These are phyloP conservation scores for Rutstroemia sp. DNA, from an alignment of 2,329 filamentous ascomycete genomes.

Conservation along the genomic window DNA sequence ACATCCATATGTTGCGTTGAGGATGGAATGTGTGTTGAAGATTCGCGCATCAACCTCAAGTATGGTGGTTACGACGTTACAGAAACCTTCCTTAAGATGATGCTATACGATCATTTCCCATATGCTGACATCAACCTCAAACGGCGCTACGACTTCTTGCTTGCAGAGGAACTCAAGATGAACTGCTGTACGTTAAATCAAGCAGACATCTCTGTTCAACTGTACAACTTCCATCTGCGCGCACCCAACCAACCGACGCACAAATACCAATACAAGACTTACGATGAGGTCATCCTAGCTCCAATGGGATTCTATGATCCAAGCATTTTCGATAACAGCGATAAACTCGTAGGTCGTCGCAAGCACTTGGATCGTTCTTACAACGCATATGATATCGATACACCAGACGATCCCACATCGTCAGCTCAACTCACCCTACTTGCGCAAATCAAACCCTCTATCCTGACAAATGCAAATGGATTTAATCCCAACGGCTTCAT, in stretches of 20 bases:
- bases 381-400: conserved; percentile 84
- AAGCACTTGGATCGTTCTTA: conserved; percentile 81
- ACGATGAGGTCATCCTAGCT: conserved; percentile 91
- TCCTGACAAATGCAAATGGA: conserved; percentile 39
- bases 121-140: conserved; percentile 91
- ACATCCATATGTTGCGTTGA: conserved; percentile 96
- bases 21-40: conserved; percentile 89
- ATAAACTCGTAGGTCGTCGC: conserved; percentile 72
- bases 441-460: conserved; percentile 51
- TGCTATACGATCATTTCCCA: conserved; percentile 92
- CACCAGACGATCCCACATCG: conserved; percentile 82
- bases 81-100: conserved; percentile 94
- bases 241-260: conserved; percentile 81
- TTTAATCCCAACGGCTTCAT: conserved; percentile 30
- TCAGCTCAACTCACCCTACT: conserved; percentile 69
- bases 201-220: conserved; percentile 78
- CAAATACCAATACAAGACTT: conserved; percentile 94
- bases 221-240: conserved; percentile 84
- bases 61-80: conserved; percentile 90
- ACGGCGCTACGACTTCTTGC: conserved; percentile 81
- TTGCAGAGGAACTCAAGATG: conserved; percentile 92
- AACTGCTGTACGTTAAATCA: conserved; percentile 90
- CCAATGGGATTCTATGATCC: conserved; percentile 94
- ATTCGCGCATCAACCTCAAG: conserved; percentile 91
- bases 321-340: conserved; percentile 72